Evolutionary conservation across 1,284 basidiomycete species (phyloP), one percentile per base, ranked within the genome.

Genomic region (Phellopilus nigrolimitatus): DNA sequence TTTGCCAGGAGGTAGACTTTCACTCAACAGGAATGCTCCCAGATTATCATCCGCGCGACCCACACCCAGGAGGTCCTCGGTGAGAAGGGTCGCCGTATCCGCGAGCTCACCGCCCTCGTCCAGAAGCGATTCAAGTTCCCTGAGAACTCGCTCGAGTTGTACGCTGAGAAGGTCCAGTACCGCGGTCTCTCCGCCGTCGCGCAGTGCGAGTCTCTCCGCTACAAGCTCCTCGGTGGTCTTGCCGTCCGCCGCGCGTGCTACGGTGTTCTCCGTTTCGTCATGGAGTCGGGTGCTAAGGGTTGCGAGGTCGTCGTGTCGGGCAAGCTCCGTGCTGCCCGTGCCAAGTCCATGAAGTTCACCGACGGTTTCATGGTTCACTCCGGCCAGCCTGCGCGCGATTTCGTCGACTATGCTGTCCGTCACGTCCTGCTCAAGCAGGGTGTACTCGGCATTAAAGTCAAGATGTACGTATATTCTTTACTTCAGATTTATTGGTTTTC

Each of bases 291-390:
- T 63, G 97, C 97, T 62, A 99, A 99, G 80, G 97, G 97, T 74
- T 98, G 95, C 69, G 97, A 99, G 75, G 97, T 99, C 60, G 92
- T 99, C 67, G 94, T 99, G 60, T 99, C 95, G 60, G 97, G 97
- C 69, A 99, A 99, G 76, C 91, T 99, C 66, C 94, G 97, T 71
- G 97, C 95, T 64, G 97, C 97, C 62, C 94, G 95, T 83, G 97
- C 97, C 68, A 99, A 99, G 78, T 91, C 92, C 44, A 99, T 99
- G 97, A 99, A 99, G 76, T 99, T 99, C 80, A 97, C 95, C 68
- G 97, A 99, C 66, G 97, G 97, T 49, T 98, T 97, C 87, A 98
- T 99, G 93, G 95, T 99, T 71, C 97, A 99, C 86, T 98, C 97
- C 61, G 97, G 97, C 83, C 95, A 99, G 77, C 97, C 97, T 64